A percentile compares a stretch with the other conserved stretches of the same genome.
Conservation (phyloP, 306 rosid genomes). For the Bauhinia variegata region DNA sequence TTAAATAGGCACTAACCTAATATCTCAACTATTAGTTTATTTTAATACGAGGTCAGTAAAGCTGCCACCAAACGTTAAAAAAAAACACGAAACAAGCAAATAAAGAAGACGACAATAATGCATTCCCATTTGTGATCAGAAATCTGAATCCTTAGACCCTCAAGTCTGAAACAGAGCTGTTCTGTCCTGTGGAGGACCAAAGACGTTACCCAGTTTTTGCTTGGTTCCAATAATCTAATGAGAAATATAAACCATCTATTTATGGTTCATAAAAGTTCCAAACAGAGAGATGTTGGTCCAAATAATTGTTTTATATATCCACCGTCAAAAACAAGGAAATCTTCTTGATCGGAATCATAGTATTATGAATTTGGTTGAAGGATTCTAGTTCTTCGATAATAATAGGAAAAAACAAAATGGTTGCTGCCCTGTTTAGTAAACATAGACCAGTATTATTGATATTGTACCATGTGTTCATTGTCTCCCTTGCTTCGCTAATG, state of each 20-base stretch:
- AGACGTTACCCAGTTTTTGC: constrained; percentile 17
- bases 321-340: background rate
- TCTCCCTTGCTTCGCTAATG: background rate
- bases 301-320: background rate
- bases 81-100: constrained; percentile 16
- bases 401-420: no score
- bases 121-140: constrained; percentile 43
- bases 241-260: background rate
- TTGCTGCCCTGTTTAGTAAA: no score
- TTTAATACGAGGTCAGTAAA: constrained; percentile 42
- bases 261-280: background rate
- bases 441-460: no score
- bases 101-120: constrained; percentile 25
- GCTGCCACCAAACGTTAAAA: constrained; percentile 48
- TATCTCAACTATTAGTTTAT: constrained; percentile 30
- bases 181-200: constrained; percentile 27
- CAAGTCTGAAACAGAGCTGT: constrained; percentile 24
- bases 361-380: background rate
- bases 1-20: constrained; percentile 37
- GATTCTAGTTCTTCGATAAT: no score
- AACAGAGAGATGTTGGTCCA: background rate
- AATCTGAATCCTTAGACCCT: constrained; percentile 25
- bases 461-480: no score
- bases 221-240: constrained; percentile 12
- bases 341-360: background rate